Percentiles rank a stretch among this genome's conserved stretches.
Evolutionary conservation across 75 land plant genomes (phyloP).

Genomic region (Pinus tabuliformis): DNA sequence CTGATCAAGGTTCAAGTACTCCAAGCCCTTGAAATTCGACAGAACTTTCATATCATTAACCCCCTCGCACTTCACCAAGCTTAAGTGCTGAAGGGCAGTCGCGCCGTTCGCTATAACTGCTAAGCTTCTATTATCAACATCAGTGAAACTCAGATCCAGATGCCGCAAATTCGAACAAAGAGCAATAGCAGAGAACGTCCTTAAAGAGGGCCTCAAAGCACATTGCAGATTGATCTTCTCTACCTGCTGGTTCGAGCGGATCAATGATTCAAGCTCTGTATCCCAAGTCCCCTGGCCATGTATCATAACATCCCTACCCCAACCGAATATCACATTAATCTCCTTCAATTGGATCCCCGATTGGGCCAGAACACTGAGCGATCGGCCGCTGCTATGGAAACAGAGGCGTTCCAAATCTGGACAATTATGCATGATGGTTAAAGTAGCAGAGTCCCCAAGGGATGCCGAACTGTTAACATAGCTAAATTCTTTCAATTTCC

Average conservation of each 20-base stretch:
- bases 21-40: constrained; percentile 19
- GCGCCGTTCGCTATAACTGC: constrained; percentile 20
- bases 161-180: constrained; percentile 19
- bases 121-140: constrained; percentile 35
- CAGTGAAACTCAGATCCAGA: constrained; percentile 42
- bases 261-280: constrained; percentile 25
- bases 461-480: constrained; percentile 9
- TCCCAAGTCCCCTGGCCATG: too few species aligned
- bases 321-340: constrained; percentile 19
- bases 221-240: constrained; percentile 29
- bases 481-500: constrained; percentile 18
- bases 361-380: constrained; percentile 23
- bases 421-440: constrained; percentile 19
- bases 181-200: constrained; percentile 35
- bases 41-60: constrained; percentile 18
- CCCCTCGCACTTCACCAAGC: constrained; percentile 26
- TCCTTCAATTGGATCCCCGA: constrained; percentile 22
- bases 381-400: constrained; percentile 31
- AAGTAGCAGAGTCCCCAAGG: constrained; percentile 20
- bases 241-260: constrained; percentile 15
- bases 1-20: constrained; percentile 34
- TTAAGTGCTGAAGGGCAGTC: constrained; percentile 18
- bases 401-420: constrained; percentile 20
- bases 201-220: constrained; percentile 29
- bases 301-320: constrained; percentile 24